Conservation (phyloP, 83 land plant species). For the Picea engelmannii region DNA sequence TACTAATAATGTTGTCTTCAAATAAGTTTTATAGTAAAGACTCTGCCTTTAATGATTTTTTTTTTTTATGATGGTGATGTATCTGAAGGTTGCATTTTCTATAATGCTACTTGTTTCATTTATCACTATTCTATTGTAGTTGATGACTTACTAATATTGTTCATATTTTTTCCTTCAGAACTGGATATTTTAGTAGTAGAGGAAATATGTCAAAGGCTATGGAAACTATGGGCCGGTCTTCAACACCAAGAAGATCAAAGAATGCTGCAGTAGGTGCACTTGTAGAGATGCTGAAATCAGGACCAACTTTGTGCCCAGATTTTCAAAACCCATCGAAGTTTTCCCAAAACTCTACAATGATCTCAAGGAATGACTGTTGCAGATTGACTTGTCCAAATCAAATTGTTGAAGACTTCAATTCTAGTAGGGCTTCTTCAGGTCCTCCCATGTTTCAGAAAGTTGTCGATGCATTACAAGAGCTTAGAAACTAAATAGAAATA, state of each 20-base stretch:
- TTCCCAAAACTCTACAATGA: background rate
- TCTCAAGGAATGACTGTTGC: background rate
- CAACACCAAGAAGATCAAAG: slow-evolving; percentile 10
- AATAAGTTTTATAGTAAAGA: no score
- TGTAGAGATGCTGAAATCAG: slow-evolving; percentile 11
- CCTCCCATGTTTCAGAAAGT: background rate
- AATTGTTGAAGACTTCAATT: background rate
- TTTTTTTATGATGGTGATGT: no score
- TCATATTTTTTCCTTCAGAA: slow-evolving; percentile 1
- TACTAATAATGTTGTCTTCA: no score
- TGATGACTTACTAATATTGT: background rate
- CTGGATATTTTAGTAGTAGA: background rate
- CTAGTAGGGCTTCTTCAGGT: background rate
- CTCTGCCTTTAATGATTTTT: no score
- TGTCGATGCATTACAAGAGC: background rate
- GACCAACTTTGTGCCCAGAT: background rate
- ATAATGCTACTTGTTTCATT: no score
- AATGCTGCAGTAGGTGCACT: slow-evolving; percentile 7
- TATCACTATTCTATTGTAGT: background rate
- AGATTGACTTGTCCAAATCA: background rate
- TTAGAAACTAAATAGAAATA: no score
- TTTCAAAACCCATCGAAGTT: background rate
- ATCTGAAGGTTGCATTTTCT: no score
- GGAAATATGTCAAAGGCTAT: background rate
- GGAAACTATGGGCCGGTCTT: background rate